Evolutionary conservation across 2,329 filamentous ascomycete genomes (phyloP).

Genomic region (Boeremia lycopersici): DNA sequence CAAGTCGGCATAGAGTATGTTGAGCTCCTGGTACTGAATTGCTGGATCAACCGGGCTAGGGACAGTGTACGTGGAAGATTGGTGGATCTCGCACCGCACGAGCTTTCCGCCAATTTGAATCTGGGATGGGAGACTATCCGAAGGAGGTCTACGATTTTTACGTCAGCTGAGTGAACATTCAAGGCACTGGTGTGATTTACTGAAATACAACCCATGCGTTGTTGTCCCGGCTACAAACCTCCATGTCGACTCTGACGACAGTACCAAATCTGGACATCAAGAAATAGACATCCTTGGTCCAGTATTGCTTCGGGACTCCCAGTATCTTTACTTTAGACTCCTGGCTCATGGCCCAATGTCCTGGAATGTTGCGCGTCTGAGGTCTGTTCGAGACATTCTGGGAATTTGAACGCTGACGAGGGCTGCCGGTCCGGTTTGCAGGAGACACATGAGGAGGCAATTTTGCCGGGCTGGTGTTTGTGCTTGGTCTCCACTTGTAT

Average conservation of each 20-base stretch:
- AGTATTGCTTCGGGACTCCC: constrained; percentile 22
- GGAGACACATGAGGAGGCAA: neutral
- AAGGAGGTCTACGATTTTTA: constrained; percentile 21
- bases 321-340: constrained; percentile 30
- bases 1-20: constrained; percentile 43
- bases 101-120: constrained; percentile 11
- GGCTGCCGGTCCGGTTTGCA: neutral
- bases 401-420: neutral
- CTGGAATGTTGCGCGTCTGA: neutral
- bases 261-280: constrained; percentile 32
- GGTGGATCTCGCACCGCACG: constrained; percentile 16
- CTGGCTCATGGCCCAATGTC: constrained; percentile 28
- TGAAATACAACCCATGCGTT: constrained; percentile 34
- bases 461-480: neutral
- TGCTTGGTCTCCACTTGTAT: constrained; percentile 11
- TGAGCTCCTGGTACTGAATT: constrained; percentile 33
- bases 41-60: constrained; percentile 31
- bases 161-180: neutral
- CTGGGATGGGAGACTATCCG: constrained; percentile 11
- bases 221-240: constrained; percentile 7
- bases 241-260: constrained; percentile 40
- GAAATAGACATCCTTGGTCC: constrained; percentile 31
- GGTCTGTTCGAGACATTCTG: constrained; percentile 4
- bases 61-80: constrained; percentile 10
- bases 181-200: constrained; percentile 13